These are phyloP conservation scores for Combretum micranthum DNA, from an alignment of 345 rosid species.

Conservation along the genomic window DNA sequence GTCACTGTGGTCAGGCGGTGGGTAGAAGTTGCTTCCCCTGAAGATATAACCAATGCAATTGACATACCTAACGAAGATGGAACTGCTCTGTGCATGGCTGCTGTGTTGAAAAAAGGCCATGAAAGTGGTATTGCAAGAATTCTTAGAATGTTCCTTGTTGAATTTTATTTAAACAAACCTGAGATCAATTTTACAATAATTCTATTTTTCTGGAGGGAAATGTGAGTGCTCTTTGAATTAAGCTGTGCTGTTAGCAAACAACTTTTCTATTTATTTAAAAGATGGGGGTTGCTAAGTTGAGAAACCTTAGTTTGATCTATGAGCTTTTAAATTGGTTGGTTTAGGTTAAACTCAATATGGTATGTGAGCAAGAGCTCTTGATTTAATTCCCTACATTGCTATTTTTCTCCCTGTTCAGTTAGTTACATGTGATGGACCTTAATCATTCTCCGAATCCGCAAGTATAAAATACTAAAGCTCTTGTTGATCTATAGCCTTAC, in stretches of 20 bases:
- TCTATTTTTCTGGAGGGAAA: too few species aligned
- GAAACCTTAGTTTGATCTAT: too few species aligned
- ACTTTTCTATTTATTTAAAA: too few species aligned
- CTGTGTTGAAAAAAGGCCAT: constrained; percentile 83
- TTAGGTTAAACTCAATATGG: background rate
- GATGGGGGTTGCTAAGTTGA: too few species aligned
- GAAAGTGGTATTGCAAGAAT: constrained; percentile 61
- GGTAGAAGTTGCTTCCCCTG: constrained; percentile 69
- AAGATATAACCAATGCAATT: constrained; percentile 68
- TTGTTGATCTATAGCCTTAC: too few species aligned
- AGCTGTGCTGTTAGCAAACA: too few species aligned
- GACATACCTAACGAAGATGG: constrained; percentile 75
- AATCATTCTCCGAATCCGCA: background rate
- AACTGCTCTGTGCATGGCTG: constrained; percentile 91
- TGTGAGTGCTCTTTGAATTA: too few species aligned
- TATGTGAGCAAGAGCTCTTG: background rate
- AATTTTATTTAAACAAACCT: too few species aligned
- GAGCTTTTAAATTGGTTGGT: background rate
- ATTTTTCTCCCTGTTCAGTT: background rate
- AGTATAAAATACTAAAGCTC: too few species aligned
- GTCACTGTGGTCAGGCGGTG: constrained; percentile 89
- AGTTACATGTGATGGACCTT: background rate
- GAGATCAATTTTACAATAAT: too few species aligned
- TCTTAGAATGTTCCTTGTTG: background rate
- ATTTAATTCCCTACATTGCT: background rate